Evolutionary conservation across 768 basidiomycete species (phyloP).

Genomic region (Xerocomellus chrysenteron): DNA sequence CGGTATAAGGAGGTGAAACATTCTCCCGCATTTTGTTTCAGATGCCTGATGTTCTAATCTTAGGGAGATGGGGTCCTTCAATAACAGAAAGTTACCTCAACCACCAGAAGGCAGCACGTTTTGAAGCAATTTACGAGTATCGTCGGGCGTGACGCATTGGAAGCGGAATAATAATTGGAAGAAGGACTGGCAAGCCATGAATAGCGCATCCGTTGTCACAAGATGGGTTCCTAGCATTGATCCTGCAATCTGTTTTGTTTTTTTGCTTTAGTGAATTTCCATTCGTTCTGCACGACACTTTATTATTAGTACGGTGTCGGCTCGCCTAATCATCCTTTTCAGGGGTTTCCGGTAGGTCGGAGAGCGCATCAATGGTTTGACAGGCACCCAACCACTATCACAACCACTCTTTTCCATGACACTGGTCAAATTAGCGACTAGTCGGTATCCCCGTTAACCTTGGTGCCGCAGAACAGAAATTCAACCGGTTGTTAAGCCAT

Average conservation of each 20-base stretch:
- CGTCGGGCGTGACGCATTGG: background rate
- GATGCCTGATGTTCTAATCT: slow-evolving; percentile 3
- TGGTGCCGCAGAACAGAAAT: background rate
- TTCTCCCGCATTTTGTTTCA: background rate
- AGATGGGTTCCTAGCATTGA: slow-evolving; percentile 22
- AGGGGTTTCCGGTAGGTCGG: background rate
- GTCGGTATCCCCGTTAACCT: background rate
- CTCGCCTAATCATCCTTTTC: background rate
- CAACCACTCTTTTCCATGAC: background rate
- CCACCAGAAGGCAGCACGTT: slow-evolving; percentile 86
- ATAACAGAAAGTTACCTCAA: slow-evolving; percentile 92
- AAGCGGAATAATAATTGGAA: slow-evolving; percentile 11
- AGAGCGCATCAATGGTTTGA: background rate
- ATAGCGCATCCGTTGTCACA: slow-evolving; percentile 7
- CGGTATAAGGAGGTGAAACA: slow-evolving; percentile 81
- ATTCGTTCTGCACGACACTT: slow-evolving; percentile 8
- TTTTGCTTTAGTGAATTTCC: slow-evolving; percentile 16
- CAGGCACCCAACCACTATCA: background rate
- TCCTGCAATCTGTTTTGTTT: slow-evolving; percentile 18
- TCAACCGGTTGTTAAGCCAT: background rate
- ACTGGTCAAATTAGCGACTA: background rate
- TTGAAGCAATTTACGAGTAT: slow-evolving; percentile 28
- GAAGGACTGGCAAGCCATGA: slow-evolving; percentile 14
- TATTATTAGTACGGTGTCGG: background rate
- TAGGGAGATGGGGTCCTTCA: slow-evolving; percentile 93